Evolutionary conservation across 108 stramenopile genomes (phyloP).

Genomic region (Cyclotella distinguenda): DNA sequence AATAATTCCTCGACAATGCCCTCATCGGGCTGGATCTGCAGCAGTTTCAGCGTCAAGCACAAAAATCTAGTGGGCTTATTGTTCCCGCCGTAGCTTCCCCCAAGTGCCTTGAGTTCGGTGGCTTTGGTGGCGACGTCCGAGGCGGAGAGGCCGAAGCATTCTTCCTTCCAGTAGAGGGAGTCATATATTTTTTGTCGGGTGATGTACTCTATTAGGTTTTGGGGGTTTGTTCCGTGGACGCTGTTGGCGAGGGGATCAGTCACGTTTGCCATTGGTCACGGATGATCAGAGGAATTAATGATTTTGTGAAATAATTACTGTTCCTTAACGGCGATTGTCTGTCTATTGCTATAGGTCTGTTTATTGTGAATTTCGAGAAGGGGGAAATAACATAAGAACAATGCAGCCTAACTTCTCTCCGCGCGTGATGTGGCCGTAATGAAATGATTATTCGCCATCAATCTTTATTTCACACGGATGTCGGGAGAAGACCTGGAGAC

Average conservation of each 20-base stretch:
- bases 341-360: too few species aligned
- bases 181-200: conserved; percentile 95
- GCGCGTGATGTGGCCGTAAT: too few species aligned
- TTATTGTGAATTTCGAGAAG: too few species aligned
- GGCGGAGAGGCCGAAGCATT: conserved; percentile 90
- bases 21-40: conserved; percentile 94
- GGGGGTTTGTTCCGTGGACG: conserved; percentile 98
- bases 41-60: conserved; percentile 91
- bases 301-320: too few species aligned
- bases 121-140: conserved; percentile 93
- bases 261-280: conserved; percentile 76
- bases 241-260: conserved; percentile 88
- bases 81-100: conserved; percentile 88
- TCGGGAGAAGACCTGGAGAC: too few species aligned
- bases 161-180: conserved; percentile 86
- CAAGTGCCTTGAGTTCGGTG: conserved; percentile 75
- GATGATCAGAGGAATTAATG: too few species aligned
- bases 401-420: too few species aligned
- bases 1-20: conserved; percentile 92
- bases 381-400: too few species aligned
- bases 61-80: conserved; percentile 91
- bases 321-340: too few species aligned
- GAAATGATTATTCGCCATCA: too few species aligned
- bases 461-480: too few species aligned
- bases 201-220: conserved; percentile 98